These are phyloP conservation scores for Dendrobium huoshanense DNA, from an alignment of 106 monocot species.

Conservation along the genomic window DNA sequence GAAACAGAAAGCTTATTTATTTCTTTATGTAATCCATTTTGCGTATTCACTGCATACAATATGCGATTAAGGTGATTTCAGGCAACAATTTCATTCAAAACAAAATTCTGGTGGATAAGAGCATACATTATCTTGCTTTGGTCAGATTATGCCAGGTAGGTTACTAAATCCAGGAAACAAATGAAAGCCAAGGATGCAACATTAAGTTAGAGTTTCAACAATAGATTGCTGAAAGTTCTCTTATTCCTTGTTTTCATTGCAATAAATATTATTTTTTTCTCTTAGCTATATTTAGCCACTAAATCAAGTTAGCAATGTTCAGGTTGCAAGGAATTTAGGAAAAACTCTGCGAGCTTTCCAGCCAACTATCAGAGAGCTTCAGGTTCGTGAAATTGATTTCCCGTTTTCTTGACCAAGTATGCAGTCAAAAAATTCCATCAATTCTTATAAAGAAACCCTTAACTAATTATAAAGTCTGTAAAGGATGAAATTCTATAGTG, in stretches of 20 bases:
- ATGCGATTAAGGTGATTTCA: constrained; percentile 1
- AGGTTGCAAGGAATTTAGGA: constrained; percentile 91
- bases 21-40: background rate
- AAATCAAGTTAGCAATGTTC: constrained; percentile 14
- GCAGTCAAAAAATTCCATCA: background rate
- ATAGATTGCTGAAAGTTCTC: background rate
- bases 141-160: background rate
- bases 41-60: background rate
- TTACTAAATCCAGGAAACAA: background rate
- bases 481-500: background rate
- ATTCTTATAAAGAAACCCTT: background rate
- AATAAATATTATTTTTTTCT: background rate
- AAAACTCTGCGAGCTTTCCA: constrained; percentile 93
- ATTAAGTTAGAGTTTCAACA: background rate
- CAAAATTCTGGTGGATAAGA: background rate
- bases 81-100: background rate
- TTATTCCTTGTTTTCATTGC: background rate
- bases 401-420: background rate
- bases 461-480: background rate
- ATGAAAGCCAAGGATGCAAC: background rate
- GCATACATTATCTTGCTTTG: background rate
- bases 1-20: background rate
- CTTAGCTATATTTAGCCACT: background rate
- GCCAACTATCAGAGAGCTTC: constrained; percentile 93
- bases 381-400: constrained; percentile 36